Percentiles rank a stretch among this genome's conserved stretches.
phyloP scores from a whole-genome alignment of 352 stramenopile genomes.

The Globisporangium alternatum region DNA sequence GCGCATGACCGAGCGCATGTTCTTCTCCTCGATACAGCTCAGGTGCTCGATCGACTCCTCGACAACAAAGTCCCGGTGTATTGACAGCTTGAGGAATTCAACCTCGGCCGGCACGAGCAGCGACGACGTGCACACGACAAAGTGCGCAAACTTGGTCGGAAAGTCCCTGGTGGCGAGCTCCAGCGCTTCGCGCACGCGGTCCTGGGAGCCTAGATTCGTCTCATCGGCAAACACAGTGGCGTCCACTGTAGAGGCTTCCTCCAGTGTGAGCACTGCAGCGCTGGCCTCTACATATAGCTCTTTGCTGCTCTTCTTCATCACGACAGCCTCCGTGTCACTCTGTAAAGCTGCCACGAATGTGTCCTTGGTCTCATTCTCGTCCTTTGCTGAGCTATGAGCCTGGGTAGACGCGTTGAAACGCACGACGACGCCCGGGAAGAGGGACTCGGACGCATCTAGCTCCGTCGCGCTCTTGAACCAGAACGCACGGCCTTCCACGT shows the following conservation, averaged over 20 bases:
- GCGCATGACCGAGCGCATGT: conserved; percentile 60
- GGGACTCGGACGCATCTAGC: not conserved
- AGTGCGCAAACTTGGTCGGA: conserved; percentile 49
- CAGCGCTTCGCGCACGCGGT: conserved; percentile 20
- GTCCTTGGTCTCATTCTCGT: not conserved
- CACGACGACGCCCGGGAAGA: conserved; percentile 4
- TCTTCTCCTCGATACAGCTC: conserved; percentile 48
- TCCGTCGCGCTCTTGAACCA: conserved; percentile 6
- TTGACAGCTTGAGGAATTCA: conserved; percentile 47
- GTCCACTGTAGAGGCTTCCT: not conserved
- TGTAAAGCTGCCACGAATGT: not conserved
- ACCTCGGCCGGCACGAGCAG: conserved; percentile 40
- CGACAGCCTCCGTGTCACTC: not conserved
- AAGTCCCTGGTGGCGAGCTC: conserved; percentile 37
- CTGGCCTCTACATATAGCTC: not conserved
- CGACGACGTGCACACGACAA: conserved; percentile 37
- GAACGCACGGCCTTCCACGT: not conserved
- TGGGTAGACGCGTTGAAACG: not conserved
- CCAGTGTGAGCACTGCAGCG: not conserved
- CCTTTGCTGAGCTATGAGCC: not conserved
- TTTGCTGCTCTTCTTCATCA: not conserved
- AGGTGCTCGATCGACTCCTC: conserved; percentile 71
- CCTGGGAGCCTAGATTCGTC: not conserved
- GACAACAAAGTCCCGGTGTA: conserved; percentile 53
- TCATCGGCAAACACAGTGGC: not conserved